Percentiles rank a stretch among this genome's conserved stretches.
phyloP scores from a whole-genome alignment of 352 stramenopile species.

The Phytophthora citricola region DNA sequence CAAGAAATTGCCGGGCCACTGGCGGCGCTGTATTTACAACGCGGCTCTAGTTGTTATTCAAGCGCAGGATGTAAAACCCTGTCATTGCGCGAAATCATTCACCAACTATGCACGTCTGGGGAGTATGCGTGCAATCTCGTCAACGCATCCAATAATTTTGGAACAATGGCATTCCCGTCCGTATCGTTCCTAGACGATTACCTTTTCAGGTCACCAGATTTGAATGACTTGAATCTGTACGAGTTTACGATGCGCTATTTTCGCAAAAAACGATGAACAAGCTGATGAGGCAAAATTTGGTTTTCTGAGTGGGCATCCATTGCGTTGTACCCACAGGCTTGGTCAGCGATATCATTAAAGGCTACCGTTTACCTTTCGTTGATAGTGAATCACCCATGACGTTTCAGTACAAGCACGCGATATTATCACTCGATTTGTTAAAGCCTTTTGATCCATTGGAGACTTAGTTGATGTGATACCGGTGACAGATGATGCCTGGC shows the following conservation, averaged over 20 bases:
- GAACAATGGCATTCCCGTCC: background rate
- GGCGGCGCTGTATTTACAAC: background rate
- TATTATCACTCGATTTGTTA: background rate
- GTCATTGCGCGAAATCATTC: constrained; percentile 4
- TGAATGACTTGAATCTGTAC: background rate
- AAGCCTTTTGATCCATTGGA: background rate
- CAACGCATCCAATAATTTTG: background rate
- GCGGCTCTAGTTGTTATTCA: background rate
- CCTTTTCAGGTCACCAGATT: background rate
- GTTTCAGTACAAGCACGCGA: background rate
- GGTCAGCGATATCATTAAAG: background rate
- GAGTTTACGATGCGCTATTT: background rate
- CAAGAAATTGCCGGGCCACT: background rate
- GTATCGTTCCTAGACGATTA: background rate
- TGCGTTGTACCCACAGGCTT: background rate
- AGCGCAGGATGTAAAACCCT: background rate
- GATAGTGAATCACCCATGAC: background rate
- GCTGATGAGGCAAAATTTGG: background rate
- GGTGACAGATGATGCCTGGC: background rate
- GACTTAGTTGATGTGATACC: background rate
- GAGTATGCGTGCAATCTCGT: constrained; percentile 1
- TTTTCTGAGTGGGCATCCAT: background rate
- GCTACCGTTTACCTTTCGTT: background rate
- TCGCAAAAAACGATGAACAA: background rate
- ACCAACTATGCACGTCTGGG: background rate